Conservation (phyloP, 2,329 filamentous ascomycete species). For the Talaromyces pinophilus region DNA sequence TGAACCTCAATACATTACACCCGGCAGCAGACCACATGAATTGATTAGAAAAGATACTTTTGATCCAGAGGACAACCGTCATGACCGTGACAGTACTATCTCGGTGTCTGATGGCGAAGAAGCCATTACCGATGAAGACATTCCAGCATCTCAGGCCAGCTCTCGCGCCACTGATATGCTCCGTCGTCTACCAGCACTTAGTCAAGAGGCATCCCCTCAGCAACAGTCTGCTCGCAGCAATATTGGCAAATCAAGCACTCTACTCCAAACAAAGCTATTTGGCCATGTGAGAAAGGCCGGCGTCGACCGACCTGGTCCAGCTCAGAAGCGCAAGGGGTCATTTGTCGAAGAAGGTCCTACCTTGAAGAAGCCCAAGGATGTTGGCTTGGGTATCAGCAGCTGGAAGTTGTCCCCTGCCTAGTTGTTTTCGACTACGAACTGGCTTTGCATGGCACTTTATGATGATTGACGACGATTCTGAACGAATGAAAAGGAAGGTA, state of each 20-base stretch:
- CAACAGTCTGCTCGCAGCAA: constrained; percentile 27
- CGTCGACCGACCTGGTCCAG: constrained; percentile 36
- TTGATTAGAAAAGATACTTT: constrained; percentile 37
- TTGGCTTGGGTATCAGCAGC: constrained; percentile 60
- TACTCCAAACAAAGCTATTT: constrained; percentile 65
- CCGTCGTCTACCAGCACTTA: constrained; percentile 55
- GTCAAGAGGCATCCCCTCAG: constrained; percentile 37
- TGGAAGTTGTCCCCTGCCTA: constrained; percentile 35
- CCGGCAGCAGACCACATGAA: constrained; percentile 55
- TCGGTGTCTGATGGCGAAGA: constrained; percentile 63
- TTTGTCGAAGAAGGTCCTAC: constrained; percentile 38
- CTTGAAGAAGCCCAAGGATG: constrained; percentile 55
- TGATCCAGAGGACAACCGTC: constrained; percentile 31
- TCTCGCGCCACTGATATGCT: constrained; percentile 75
- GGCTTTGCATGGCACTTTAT: background rate
- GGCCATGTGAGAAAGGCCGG: constrained; percentile 61
- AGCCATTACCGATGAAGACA: constrained; percentile 62
- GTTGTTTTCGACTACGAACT: constrained; percentile 21
- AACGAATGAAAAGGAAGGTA: background rate
- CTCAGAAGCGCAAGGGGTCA: constrained; percentile 45
- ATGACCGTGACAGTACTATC: constrained; percentile 80
- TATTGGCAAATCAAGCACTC: constrained; percentile 47
- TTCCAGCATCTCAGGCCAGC: constrained; percentile 74
- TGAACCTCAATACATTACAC: constrained; percentile 60
- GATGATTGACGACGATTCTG: constrained; percentile 16